Evolutionary conservation across 176 grass and related monocot genomes (phyloP).

Genomic region (Aegilops sharonensis): DNA sequence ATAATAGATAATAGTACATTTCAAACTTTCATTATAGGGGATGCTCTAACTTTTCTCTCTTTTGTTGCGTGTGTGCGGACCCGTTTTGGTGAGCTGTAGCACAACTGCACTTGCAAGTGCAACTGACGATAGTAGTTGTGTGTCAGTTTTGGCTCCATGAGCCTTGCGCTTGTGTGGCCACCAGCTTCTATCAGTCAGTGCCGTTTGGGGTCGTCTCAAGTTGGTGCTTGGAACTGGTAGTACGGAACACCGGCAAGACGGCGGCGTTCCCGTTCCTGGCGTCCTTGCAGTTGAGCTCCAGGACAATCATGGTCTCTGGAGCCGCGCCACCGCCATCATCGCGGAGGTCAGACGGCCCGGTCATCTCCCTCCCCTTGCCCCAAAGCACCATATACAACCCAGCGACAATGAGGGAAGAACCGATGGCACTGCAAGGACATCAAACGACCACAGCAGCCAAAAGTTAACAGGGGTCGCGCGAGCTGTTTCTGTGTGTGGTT

Average conservation of each 20-base stretch:
- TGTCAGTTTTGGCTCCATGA: too few species aligned
- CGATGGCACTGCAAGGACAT: constrained; percentile 41
- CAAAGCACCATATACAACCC: constrained; percentile 85
- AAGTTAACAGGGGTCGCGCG: background rate
- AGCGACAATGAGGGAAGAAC: constrained; percentile 64
- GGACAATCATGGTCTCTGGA: background rate
- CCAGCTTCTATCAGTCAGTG: background rate
- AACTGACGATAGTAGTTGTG: background rate
- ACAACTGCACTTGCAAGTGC: background rate
- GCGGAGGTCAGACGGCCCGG: background rate
- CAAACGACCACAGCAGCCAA: background rate
- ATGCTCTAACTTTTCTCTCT: background rate
- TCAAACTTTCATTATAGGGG: too few species aligned
- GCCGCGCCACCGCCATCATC: background rate
- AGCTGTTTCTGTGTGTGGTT: too few species aligned
- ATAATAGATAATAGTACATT: too few species aligned
- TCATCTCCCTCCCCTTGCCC: constrained; percentile 72
- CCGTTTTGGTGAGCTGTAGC: background rate
- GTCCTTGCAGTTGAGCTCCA: constrained; percentile 8
- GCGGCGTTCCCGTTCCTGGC: constrained; percentile 18
- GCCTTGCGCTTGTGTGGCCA: background rate
- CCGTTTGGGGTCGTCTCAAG: background rate
- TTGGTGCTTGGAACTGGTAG: constrained; percentile 22
- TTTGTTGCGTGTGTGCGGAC: background rate
- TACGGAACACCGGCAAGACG: constrained; percentile 18